These are phyloP conservation scores for Xylaria acuta DNA, from an alignment of 495 filamentous ascomycete genomes.

Conservation along the genomic window DNA sequence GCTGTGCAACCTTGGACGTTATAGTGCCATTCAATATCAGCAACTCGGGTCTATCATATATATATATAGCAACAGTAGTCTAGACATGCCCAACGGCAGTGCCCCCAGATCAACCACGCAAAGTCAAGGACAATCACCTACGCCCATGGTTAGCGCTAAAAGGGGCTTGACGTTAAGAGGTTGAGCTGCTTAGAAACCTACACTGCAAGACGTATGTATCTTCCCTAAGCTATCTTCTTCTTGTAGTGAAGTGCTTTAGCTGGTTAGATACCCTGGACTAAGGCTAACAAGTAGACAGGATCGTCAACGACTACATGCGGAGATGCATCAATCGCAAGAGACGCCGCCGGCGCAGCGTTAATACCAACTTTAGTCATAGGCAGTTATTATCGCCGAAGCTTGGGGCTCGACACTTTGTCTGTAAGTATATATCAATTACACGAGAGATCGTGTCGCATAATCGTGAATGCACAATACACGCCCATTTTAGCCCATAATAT, in stretches of 20 bases:
- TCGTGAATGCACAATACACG: background rate
- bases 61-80: background rate
- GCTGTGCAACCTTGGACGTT: background rate
- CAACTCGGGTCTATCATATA: background rate
- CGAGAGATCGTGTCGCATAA: background rate
- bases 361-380: background rate
- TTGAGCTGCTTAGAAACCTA: background rate
- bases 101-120: too few species aligned
- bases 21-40: background rate
- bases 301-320: background rate
- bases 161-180: background rate
- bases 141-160: background rate
- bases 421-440: background rate
- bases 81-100: too few species aligned
- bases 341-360: background rate
- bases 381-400: background rate
- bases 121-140: background rate
- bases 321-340: background rate
- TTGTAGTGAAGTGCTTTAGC: background rate
- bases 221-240: background rate
- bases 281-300: background rate
- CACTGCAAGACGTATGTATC: background rate
- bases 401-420: background rate
- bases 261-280: background rate
- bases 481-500: conserved; percentile 20